Evolutionary conservation across 805 yeast genomes (phyloP), one percentile per base, ranked within the genome.

Genomic region (Vanderwaltozyma polyspora): DNA sequence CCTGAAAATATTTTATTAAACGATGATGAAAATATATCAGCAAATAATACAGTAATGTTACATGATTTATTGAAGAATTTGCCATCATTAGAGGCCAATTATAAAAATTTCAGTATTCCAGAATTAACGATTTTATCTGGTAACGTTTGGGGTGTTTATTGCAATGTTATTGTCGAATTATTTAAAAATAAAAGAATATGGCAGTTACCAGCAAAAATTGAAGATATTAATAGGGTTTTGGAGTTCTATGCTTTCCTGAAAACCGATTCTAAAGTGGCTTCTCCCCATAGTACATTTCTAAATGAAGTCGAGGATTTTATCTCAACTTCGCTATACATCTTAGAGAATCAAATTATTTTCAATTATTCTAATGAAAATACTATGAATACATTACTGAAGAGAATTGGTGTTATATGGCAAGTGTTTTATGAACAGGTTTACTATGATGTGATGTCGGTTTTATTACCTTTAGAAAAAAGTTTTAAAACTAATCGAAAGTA

Each of bases 371-470:
- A 55, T 15, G 62, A 52, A 29, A 46, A 44, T n/a, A 49, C 51
- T 2, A 62, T 60, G 38, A 61, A 60, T 43, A 44, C 60, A 31
- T 51, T 62, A 7, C 41, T 52, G 27, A 57, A 51, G 35, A 56
- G 57, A 47, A 59, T 59, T 7, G 59, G 68, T 3, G 47, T 63
- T 1, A 60, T 74, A 3, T 79, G 86, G 86, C 66, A 65, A 13
- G 57, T 58, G 18, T 79, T 78, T 49, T 71, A 68, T 41, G 60
- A 62, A n/a, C 65, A 68, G 25, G 66, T 75, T 2, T 64, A 70
- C 33, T 75, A 74, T 34, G 74, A 74, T 45, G 57, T 78, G 14
- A 69, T 75, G 39, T 80, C 80, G 0, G 67, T 75, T 0, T 67
- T 79, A 31, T 43, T 76, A 23, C 87, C 87, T 0, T 46, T 80